phyloP scores from a whole-genome alignment of 2,329 filamentous ascomycete genomes.

The Botryosphaeria dothidea region DNA sequence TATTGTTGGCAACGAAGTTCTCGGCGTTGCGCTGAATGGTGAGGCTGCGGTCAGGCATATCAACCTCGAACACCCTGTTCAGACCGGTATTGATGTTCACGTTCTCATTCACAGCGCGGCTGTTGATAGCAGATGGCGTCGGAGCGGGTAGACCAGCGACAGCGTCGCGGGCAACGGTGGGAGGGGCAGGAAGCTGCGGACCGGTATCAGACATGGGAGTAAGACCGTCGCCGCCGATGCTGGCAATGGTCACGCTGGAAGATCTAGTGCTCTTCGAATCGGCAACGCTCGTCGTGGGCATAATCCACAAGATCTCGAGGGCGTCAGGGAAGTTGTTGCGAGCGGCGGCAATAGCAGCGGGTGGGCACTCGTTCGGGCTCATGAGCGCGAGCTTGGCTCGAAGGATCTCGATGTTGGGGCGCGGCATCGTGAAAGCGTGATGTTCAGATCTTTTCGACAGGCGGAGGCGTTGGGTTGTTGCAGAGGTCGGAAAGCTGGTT shows the following conservation, averaged over 20 bases:
- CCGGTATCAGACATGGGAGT: neutral
- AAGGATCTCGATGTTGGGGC: neutral
- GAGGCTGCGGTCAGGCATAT: neutral
- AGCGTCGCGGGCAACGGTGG: neutral
- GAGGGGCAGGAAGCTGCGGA: neutral
- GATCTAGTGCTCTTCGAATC: neutral
- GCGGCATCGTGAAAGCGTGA: neutral
- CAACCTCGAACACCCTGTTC: neutral
- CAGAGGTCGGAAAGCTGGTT: no score
- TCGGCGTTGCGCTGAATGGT: neutral
- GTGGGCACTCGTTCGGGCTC: neutral
- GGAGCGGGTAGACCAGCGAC: neutral
- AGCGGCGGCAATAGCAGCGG: slow-evolving; percentile 82
- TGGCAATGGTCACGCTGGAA: neutral
- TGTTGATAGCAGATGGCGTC: neutral
- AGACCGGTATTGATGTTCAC: neutral
- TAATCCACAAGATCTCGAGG: neutral
- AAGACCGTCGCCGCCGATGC: neutral
- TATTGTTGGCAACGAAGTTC: neutral
- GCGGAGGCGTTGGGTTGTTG: neutral
- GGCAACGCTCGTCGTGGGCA: neutral
- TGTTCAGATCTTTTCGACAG: neutral
- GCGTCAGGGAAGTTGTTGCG: slow-evolving; percentile 72
- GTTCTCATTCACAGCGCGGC: neutral
- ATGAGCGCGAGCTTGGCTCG: slow-evolving; percentile 12